Evolutionary conservation across 805 yeast genomes (phyloP).

Genomic region (Metschnikowia lachancei): DNA sequence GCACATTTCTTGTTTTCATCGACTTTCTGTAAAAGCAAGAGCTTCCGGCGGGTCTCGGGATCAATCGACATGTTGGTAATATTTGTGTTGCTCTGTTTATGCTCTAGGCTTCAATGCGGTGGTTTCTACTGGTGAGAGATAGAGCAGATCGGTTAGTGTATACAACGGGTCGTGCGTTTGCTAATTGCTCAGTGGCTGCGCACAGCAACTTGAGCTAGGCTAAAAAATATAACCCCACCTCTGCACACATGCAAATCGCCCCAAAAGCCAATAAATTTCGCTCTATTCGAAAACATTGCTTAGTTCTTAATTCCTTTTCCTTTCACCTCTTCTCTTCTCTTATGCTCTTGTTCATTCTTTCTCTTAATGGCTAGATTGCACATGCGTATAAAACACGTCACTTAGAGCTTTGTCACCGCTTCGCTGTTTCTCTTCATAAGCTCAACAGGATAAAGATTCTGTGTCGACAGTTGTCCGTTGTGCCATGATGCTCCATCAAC

Average conservation of each 20-base stretch:
- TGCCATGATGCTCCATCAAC: slow-evolving; percentile 33
- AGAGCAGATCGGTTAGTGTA: background rate
- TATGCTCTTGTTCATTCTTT: too few species aligned
- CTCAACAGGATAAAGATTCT: slow-evolving; percentile 33
- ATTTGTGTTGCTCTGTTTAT: too few species aligned
- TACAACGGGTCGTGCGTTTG: slow-evolving; percentile 7
- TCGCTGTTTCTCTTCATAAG: slow-evolving; percentile 19
- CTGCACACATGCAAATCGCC: background rate
- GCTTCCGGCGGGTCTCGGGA: slow-evolving; percentile 85
- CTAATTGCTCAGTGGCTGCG: too few species aligned
- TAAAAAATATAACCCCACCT: too few species aligned
- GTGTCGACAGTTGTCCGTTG: slow-evolving; percentile 20
- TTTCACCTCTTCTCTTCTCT: background rate
- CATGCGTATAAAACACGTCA: too few species aligned
- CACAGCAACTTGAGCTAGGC: too few species aligned
- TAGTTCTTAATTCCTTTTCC: too few species aligned
- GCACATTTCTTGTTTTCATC: slow-evolving; percentile 87
- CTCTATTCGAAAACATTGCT: too few species aligned
- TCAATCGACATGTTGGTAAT: slow-evolving; percentile 64
- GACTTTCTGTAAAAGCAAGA: slow-evolving; percentile 69
- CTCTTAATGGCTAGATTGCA: too few species aligned
- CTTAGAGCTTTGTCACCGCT: slow-evolving; percentile 15
- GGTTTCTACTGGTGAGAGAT: too few species aligned
- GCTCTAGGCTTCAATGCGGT: background rate
- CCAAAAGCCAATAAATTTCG: too few species aligned